phyloP scores from a whole-genome alignment of 768 basidiomycete genomes.

The Mycena galericulata region DNA sequence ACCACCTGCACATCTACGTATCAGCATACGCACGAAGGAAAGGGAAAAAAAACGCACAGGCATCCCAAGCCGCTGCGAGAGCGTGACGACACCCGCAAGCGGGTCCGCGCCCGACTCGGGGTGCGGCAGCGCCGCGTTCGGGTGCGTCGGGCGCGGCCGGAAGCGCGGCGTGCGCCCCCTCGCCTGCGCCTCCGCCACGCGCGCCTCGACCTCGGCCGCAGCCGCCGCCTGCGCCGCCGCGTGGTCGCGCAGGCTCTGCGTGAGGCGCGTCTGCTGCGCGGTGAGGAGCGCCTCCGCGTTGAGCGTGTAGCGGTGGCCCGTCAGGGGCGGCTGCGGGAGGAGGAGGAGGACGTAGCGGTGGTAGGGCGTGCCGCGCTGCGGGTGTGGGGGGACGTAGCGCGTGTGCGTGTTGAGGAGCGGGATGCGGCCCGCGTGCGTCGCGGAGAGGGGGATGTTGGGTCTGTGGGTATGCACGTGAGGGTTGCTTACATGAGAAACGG shows the following conservation, averaged over 20 bases:
- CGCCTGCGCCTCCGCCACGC: constrained; percentile 40
- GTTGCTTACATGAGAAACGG: constrained; percentile 21
- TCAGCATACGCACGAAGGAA: not conserved
- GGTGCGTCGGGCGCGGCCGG: constrained; percentile 29
- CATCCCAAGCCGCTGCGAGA: constrained; percentile 52
- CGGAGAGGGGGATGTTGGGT: constrained; percentile 85
- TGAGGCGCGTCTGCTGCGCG: constrained; percentile 48
- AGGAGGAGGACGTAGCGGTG: constrained; percentile 90
- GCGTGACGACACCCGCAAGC: constrained; percentile 27
- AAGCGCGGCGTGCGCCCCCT: not conserved
- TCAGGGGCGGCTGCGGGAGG: constrained; percentile 70
- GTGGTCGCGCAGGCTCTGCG: constrained; percentile 25
- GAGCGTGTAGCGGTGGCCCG: constrained; percentile 46
- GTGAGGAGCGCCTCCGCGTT: constrained; percentile 51
- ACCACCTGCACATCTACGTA: constrained; percentile 40
- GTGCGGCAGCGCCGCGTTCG: constrained; percentile 29
- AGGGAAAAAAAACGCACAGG: constrained; percentile 41
- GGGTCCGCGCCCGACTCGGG: constrained; percentile 25
- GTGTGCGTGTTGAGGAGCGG: constrained; percentile 67
- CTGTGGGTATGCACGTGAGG: constrained; percentile 50
- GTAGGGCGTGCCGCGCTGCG: constrained; percentile 87
- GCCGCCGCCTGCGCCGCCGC: constrained; percentile 38
- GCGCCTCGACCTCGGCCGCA: constrained; percentile 45
- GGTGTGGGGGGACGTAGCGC: constrained; percentile 90
- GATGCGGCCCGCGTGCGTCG: constrained; percentile 57